phyloP scores from a whole-genome alignment of 2,329 filamentous ascomycete genomes.

The Teratosphaeria zuluensis region DNA sequence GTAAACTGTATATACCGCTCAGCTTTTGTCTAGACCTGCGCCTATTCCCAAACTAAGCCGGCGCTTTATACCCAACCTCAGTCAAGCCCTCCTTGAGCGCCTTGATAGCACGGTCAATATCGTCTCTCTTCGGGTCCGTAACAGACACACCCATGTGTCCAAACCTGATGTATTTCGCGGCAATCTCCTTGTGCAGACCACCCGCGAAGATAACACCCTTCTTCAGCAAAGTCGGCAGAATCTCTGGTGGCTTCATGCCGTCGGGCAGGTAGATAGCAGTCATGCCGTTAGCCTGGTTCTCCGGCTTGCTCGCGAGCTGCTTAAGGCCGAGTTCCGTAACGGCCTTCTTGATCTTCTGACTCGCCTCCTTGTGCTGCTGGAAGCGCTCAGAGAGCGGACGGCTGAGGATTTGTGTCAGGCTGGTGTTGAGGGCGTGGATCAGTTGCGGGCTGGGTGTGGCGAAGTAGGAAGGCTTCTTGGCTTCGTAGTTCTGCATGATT shows the following conservation, averaged over 20 bases:
- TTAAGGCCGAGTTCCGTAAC: conserved; percentile 72
- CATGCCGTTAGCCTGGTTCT: conserved; percentile 95
- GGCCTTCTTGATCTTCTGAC: conserved; percentile 77
- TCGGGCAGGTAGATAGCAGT: conserved; percentile 94
- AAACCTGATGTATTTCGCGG: conserved; percentile 84
- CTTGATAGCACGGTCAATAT: conserved; percentile 75
- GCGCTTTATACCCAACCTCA: conserved; percentile 57
- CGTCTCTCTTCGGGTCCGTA: conserved; percentile 65
- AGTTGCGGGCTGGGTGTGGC: conserved; percentile 93
- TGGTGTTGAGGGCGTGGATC: conserved; percentile 82
- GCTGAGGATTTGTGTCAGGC: conserved; percentile 76
- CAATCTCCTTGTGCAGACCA: conserved; percentile 92
- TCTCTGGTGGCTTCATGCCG: conserved; percentile 64
- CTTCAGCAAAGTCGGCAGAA: conserved; percentile 70
- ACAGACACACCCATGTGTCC: conserved; percentile 97
- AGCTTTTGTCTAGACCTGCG: background rate
- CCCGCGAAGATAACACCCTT: conserved; percentile 91
- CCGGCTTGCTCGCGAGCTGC: conserved; percentile 73
- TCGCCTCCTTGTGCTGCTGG: conserved; percentile 66
- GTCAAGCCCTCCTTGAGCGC: conserved; percentile 64
- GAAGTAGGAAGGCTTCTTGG: conserved; percentile 95
- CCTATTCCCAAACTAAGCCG: background rate
- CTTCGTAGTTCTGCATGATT: conserved; percentile 98
- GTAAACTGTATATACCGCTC: background rate
- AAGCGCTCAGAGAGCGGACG: conserved; percentile 74